Evolutionary conservation across 345 rosid species (phyloP).

Genomic region (Linum usitatissimum): DNA sequence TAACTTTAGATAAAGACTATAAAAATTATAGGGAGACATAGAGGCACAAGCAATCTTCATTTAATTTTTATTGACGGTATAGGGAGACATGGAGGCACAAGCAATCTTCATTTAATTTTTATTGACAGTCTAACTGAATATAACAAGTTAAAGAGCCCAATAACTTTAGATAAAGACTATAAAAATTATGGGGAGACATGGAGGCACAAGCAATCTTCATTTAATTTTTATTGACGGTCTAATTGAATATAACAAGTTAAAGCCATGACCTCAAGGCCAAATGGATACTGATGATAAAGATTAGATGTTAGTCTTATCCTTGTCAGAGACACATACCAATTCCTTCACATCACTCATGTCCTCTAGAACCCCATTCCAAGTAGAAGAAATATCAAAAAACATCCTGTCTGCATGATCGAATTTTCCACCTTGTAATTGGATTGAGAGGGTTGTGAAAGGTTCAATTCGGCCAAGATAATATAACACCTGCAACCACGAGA

Average conservation of each 20-base stretch:
- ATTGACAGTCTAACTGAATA: background rate
- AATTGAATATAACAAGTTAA: no score
- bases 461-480: constrained; percentile 92
- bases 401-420: constrained; percentile 96
- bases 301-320: background rate
- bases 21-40: background rate
- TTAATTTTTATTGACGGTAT: no score
- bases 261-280: background rate
- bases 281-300: background rate
- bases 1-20: background rate
- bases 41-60: background rate
- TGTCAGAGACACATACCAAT: constrained; percentile 42
- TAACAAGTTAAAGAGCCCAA: background rate
- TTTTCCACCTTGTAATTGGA: constrained; percentile 98
- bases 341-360: constrained; percentile 99
- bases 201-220: background rate
- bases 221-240: background rate
- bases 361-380: constrained; percentile 95
- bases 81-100: background rate
- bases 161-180: background rate
- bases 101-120: background rate
- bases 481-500: constrained; percentile 48
- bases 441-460: constrained; percentile 89
- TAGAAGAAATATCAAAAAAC: constrained; percentile 85
- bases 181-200: background rate